Conservation (phyloP, 2,329 filamentous ascomycete species). For the Lachnellula occidentalis region DNA sequence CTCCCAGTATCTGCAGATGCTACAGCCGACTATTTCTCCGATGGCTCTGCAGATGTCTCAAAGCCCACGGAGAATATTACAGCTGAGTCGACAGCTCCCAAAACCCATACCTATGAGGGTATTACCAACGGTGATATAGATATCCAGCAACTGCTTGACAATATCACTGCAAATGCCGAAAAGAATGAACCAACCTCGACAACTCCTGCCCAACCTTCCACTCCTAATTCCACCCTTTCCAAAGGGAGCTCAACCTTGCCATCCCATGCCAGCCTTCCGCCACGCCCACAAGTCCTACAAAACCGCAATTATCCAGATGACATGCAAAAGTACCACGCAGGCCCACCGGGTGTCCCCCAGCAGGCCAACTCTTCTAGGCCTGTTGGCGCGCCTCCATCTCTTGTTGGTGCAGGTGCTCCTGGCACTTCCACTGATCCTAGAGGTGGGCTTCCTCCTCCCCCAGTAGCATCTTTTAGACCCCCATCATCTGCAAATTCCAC, state of each 20-base stretch:
- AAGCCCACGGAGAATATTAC: constrained; percentile 7
- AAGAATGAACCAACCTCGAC: constrained; percentile 25
- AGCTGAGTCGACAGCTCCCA: constrained; percentile 15
- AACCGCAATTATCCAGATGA: constrained; percentile 26
- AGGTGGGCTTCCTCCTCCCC: constrained; percentile 31
- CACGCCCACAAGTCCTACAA: constrained; percentile 30
- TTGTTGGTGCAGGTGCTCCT: constrained; percentile 30
- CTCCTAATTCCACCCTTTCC: constrained; percentile 17
- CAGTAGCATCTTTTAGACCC: constrained; percentile 27
- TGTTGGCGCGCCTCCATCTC: constrained; percentile 25
- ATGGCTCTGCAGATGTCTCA: constrained; percentile 11
- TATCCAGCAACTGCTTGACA: constrained; percentile 34
- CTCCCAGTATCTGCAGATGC: constrained; percentile 7
- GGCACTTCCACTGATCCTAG: constrained; percentile 31
- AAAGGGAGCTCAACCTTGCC: constrained; percentile 25
- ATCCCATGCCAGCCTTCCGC: constrained; percentile 32
- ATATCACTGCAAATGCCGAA: constrained; percentile 34
- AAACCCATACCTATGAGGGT: constrained; percentile 24
- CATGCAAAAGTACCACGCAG: constrained; percentile 29
- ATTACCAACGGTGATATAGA: constrained; percentile 30
- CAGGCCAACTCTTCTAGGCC: constrained; percentile 27
- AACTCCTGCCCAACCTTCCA: constrained; percentile 18
- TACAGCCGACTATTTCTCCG: constrained; percentile 12
- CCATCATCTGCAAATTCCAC: constrained; percentile 19
- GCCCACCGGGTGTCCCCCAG: constrained; percentile 23